Conservation (phyloP, 192 early-diverging fungal genomes). For the Umbelopsis vinacea region DNA sequence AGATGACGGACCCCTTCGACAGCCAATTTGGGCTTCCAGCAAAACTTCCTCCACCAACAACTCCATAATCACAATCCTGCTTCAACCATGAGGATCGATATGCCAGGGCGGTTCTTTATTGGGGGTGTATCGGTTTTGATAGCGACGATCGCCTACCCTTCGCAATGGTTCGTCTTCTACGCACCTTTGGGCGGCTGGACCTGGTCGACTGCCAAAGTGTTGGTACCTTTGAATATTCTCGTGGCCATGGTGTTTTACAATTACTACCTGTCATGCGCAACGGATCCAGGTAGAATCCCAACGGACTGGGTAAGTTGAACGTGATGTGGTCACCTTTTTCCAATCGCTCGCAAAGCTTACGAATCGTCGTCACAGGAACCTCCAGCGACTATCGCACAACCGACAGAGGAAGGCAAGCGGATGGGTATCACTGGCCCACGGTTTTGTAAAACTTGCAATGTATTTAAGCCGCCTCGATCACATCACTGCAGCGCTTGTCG, state of each 20-base stretch:
- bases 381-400: not conserved
- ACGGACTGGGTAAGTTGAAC: slow-evolving; percentile 43
- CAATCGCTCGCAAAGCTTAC: not conserved
- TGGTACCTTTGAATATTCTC: slow-evolving; percentile 77
- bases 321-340: not conserved
- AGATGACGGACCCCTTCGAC: too few relatives aligned
- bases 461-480: slow-evolving; percentile 76
- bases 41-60: not conserved
- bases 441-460: slow-evolving; percentile 65
- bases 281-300: slow-evolving; percentile 82
- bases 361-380: slow-evolving; percentile 13
- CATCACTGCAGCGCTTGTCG: slow-evolving; percentile 80
- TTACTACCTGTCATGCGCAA: slow-evolving; percentile 81
- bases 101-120: slow-evolving; percentile 41
- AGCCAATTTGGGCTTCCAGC: not conserved
- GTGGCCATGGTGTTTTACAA: slow-evolving; percentile 82
- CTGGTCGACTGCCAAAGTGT: slow-evolving; percentile 29
- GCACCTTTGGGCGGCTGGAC: slow-evolving; percentile 24
- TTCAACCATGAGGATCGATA: slow-evolving; percentile 1
- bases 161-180: slow-evolving; percentile 40
- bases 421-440: slow-evolving; percentile 65
- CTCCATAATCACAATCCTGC: not conserved
- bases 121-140: slow-evolving; percentile 34
- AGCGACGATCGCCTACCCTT: slow-evolving; percentile 38
- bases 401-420: slow-evolving; percentile 63